Evolutionary conservation across 2,329 filamentous ascomycete species (phyloP), one percentile per base, ranked within the genome.

Genomic region (Nemania sp.): DNA sequence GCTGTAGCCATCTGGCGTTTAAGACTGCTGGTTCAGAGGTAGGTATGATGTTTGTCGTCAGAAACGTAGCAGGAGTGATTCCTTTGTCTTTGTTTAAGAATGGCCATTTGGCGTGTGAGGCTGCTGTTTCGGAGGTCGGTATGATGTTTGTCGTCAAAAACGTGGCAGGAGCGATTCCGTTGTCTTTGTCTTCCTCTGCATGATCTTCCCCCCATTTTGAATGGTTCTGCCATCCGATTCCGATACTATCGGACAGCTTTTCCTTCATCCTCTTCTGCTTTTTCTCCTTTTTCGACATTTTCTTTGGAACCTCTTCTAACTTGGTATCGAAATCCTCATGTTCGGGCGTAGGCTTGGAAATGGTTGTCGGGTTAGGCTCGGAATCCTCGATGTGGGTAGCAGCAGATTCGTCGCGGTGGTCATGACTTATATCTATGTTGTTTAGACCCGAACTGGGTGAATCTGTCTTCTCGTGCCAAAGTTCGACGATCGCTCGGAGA

Each of bases 401-500:
- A 36, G 3, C 37, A 40, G n/a, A 11, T 47, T 51, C 17, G 17
- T 43, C 22, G 12, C 37, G 22, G 26, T 8, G 20, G 17, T n/a
- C 45, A 42, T 54, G 40, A 12, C n/a, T 44, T 19, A 6, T 9
- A 46, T 6, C 20, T 14, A 20, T 15, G 33, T 20, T 8, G 30
- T 17, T 5, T 34, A 11, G 33, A 17, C n/a, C 30, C 30, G 12
- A 20, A 7, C 22, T 36, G 9, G 8, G 30, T 23, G 20, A 33
- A 8, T 26, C 3, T 7, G 42, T 31, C 39, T 50, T 57, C 31
- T 56, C 53, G n/a, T 26, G 36, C 23, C 42, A 54, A 22, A 62
- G 24, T 34, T 61, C 54, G 6, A 55, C n/a, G 14, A 55, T n/a
- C 11, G 20, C 43, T 20, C 28, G 48, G 22, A 63, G 37, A 48